Conservation (phyloP, 2,329 filamentous ascomycete genomes). For the Cercospora berteroae region DNA sequence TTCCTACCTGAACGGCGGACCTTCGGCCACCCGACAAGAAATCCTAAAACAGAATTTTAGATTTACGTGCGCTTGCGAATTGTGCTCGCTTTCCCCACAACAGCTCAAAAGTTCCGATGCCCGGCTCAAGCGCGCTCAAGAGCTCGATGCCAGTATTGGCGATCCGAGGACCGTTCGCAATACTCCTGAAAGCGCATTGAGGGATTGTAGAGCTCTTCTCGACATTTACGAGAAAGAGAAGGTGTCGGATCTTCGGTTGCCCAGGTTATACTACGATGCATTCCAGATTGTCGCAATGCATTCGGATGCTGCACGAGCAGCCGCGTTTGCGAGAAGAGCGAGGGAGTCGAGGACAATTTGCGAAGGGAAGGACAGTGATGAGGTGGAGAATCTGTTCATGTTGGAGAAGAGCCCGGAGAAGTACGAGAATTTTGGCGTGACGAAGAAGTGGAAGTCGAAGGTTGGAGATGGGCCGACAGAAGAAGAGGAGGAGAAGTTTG, state of each 20-base stretch:
- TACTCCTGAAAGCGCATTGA: slow-evolving; percentile 23
- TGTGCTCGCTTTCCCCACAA: slow-evolving; percentile 39
- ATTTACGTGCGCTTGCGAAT: slow-evolving; percentile 39
- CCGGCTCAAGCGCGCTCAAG: slow-evolving; percentile 20
- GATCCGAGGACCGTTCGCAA: slow-evolving; percentile 25
- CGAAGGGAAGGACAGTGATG: slow-evolving; percentile 26
- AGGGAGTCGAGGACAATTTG: slow-evolving; percentile 24
- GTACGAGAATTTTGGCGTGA: slow-evolving; percentile 27
- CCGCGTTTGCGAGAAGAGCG: slow-evolving; percentile 23
- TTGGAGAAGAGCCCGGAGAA: slow-evolving; percentile 20
- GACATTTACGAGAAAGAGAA: slow-evolving; percentile 22
- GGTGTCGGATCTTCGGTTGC: slow-evolving; percentile 25
- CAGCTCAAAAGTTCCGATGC: slow-evolving; percentile 37
- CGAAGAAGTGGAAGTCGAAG: slow-evolving; percentile 26
- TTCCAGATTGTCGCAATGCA: slow-evolving; percentile 32
- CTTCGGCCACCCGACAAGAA: slow-evolving; percentile 19
- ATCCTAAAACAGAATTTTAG: slow-evolving; percentile 32
- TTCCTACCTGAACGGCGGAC: slow-evolving; percentile 34
- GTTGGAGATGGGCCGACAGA: slow-evolving; percentile 15
- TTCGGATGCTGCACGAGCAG: slow-evolving; percentile 23
- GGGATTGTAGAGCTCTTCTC: slow-evolving; percentile 21
- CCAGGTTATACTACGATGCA: slow-evolving; percentile 30
- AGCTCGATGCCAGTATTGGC: slow-evolving; percentile 28
- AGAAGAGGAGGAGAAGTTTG: slow-evolving; percentile 9
- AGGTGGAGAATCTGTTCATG: slow-evolving; percentile 19